phyloP scores from a whole-genome alignment of 2,329 filamentous ascomycete species.

The Neodidymelliopsis sp. region DNA sequence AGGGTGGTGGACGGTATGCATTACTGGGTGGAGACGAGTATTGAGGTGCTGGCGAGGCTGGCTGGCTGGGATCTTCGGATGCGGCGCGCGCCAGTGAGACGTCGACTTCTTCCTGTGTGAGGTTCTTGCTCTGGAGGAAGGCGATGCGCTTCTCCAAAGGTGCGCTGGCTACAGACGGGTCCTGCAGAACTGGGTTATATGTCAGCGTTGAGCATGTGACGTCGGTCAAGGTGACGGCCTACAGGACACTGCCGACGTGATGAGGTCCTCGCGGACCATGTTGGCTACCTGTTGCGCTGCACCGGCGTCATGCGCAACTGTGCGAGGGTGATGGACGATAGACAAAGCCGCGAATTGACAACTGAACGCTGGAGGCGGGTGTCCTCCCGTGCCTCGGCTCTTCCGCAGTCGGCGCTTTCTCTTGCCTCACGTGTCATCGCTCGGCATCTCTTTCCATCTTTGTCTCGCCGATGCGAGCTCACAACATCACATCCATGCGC shows the following conservation, averaged over 20 bases:
- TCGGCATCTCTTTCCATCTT: conserved; percentile 16
- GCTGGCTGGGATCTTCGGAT: conserved; percentile 62
- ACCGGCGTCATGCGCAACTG: conserved; percentile 13
- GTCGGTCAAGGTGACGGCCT: conserved; percentile 43
- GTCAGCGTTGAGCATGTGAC: conserved; percentile 25
- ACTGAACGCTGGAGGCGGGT: conserved; percentile 14
- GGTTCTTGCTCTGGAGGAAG: conserved; percentile 94
- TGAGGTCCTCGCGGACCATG: conserved; percentile 93
- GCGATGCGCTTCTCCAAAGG: conserved; percentile 92
- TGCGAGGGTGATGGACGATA: conserved; percentile 2
- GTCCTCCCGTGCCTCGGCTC: conserved; percentile 16
- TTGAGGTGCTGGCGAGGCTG: conserved; percentile 58
- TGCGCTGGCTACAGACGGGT: conserved; percentile 87
- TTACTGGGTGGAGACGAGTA: conserved; percentile 49
- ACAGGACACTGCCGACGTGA: conserved; percentile 76
- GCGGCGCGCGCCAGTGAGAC: conserved; percentile 75
- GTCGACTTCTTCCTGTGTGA: conserved; percentile 95
- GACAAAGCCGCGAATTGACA: conserved; percentile 8
- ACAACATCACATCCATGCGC: too few species aligned
- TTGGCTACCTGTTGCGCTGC: conserved; percentile 54
- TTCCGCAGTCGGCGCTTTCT: conserved; percentile 12
- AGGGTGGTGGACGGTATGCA: conserved; percentile 56
- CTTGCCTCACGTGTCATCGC: conserved; percentile 14
- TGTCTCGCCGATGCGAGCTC: conserved; percentile 9
- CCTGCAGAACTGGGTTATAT: conserved; percentile 77